Percentiles rank a stretch among this genome's conserved stretches.
These are phyloP conservation scores for Parasarocladium wereldwijsianum DNA, from an alignment of 2,329 filamentous ascomycete genomes.

Conservation along the genomic window DNA sequence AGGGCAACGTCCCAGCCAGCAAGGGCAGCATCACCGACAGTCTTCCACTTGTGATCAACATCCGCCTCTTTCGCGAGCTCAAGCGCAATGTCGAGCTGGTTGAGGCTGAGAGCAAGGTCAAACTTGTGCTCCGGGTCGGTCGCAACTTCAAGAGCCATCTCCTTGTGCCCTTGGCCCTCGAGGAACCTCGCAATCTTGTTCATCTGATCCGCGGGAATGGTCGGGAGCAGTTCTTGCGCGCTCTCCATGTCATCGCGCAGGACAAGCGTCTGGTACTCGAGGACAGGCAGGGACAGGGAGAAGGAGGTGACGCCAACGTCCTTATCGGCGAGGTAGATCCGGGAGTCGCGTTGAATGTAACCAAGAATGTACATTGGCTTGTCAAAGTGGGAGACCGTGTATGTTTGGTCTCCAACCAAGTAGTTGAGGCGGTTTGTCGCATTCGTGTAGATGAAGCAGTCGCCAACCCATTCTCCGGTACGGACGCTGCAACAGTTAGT, in stretches of 20 bases:
- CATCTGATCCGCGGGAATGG: conserved; percentile 82
- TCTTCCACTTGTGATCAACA: conserved; percentile 97
- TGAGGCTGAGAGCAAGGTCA: conserved; percentile 72
- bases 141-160: conserved; percentile 84
- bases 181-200: conserved; percentile 98
- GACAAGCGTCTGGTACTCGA: conserved; percentile 94
- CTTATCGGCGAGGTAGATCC: conserved; percentile 91
- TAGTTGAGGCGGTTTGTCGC: conserved; percentile 94
- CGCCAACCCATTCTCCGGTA: conserved; percentile 94
- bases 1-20: conserved; percentile 73
- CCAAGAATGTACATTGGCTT: conserved; percentile 88
- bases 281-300: conserved; percentile 74
- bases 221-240: conserved; percentile 68
- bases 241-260: conserved; percentile 87
- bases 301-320: conserved; percentile 88
- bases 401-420: conserved; percentile 92
- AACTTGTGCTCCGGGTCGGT: conserved; percentile 95
- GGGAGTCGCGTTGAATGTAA: conserved; percentile 89
- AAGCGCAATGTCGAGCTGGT: conserved; percentile 72
- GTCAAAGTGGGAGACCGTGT: conserved; percentile 95
- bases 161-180: conserved; percentile 93
- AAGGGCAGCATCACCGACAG: conserved; percentile 82
- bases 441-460: conserved; percentile 99
- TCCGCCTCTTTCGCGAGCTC: conserved; percentile 72
- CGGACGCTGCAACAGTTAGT: conserved; percentile 47